Percentiles rank a stretch among this genome's conserved stretches.
These are phyloP conservation scores for Aspergillus avenaceus DNA, from an alignment of 495 filamentous ascomycete genomes.

Conservation along the genomic window DNA sequence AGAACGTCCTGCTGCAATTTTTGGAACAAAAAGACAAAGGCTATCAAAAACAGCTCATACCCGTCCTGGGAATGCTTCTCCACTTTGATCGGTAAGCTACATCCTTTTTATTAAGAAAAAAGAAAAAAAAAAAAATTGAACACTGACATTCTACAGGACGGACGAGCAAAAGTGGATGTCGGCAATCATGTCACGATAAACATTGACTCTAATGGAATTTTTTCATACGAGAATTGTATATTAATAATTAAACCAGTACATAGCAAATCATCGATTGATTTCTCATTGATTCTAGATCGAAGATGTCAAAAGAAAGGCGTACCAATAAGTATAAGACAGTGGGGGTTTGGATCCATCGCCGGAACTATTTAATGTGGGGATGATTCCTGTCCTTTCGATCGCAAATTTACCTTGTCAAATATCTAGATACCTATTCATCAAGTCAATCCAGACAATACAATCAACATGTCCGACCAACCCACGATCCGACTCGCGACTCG, in stretches of 20 bases:
- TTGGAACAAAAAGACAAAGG: conserved; percentile 91
- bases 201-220: too few relatives aligned
- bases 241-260: conserved; percentile 7
- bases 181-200: conserved; percentile 57
- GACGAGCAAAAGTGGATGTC: conserved; percentile 90
- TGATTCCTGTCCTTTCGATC: background rate
- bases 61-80: conserved; percentile 84
- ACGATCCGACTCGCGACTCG: conserved; percentile 47
- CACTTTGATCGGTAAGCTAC: conserved; percentile 90
- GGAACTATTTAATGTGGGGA: background rate
- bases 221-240: conserved; percentile 1
- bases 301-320: background rate
- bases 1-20: conserved; percentile 93
- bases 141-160: conserved; percentile 44
- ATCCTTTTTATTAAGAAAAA: too few relatives aligned
- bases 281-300: background rate
- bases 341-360: background rate
- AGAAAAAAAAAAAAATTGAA: too few relatives aligned
- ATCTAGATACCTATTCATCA: background rate
- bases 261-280: background rate
- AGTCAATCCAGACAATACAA: background rate
- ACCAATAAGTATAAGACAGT: too few relatives aligned
- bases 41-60: conserved; percentile 84
- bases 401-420: background rate
- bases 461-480: conserved; percentile 34